Conservation (phyloP, 495 filamentous ascomycete genomes). For the Aspergillus haitiensis region DNA sequence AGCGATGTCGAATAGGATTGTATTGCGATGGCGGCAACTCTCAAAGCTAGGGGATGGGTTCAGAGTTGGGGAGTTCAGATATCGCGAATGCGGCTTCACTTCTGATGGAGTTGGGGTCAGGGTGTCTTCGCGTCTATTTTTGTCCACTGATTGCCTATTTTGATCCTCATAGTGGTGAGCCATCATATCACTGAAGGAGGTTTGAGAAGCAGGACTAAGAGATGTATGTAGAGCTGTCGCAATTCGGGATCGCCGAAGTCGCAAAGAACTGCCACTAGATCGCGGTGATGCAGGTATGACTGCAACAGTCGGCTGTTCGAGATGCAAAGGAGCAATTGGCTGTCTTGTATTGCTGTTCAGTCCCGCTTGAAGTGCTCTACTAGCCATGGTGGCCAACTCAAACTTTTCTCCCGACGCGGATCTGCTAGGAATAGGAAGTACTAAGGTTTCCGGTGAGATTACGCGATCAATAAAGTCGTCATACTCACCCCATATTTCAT, state of each 20-base stretch:
- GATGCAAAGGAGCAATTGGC: slow-evolving; percentile 9
- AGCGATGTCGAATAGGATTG: slow-evolving; percentile 47
- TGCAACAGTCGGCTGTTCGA: slow-evolving; percentile 24
- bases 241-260: slow-evolving; percentile 44
- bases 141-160: slow-evolving; percentile 17
- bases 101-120: slow-evolving; percentile 15
- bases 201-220: slow-evolving; percentile 40
- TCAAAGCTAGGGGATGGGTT: slow-evolving; percentile 35
- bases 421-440: slow-evolving; percentile 15
- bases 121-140: slow-evolving; percentile 3
- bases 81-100: slow-evolving; percentile 31
- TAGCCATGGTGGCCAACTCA: slow-evolving; percentile 44
- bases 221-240: slow-evolving; percentile 44
- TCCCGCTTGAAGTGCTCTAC: slow-evolving; percentile 43
- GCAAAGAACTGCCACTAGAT: slow-evolving; percentile 38
- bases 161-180: slow-evolving; percentile 33
- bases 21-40: slow-evolving; percentile 40
- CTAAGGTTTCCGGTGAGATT: slow-evolving; percentile 51
- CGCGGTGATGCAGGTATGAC: slow-evolving; percentile 29
- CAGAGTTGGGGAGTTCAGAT: slow-evolving; percentile 33
- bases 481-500: slow-evolving; percentile 95
- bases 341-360: slow-evolving; percentile 27
- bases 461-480: slow-evolving; percentile 83
- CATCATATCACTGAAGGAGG: slow-evolving; percentile 43
- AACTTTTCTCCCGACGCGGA: slow-evolving; percentile 30